Evolutionary conservation across 2,329 filamentous ascomycete genomes (phyloP), one percentile per base, ranked within the genome.

Genomic region (Parascedosporium putredinis): DNA sequence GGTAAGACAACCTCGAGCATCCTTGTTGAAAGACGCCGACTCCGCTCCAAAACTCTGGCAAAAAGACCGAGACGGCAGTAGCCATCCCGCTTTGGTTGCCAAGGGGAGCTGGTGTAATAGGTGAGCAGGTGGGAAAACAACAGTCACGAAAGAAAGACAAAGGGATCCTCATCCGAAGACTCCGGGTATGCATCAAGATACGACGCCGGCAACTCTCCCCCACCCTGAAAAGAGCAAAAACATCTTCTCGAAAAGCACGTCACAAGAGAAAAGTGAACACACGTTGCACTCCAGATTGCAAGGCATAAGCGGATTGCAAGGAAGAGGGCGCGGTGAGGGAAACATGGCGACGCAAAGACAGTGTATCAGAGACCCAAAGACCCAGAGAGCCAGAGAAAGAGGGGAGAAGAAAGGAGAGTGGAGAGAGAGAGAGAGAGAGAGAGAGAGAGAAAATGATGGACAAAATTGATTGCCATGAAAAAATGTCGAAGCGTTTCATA

Each of bases 1-100:
- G 45, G 50, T 53, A 57, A 55, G 54, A 24, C 6, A 24, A 16
- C n/a, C 12, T 25, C 23, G 55, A 31, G 58, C 62, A 62, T 67
- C 67, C 70, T 68, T 71, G 69, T 71, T 71, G 69, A 70, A 71
- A 70, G 66, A 69, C 66, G 65, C 68, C 64, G 18, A 14, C 24
- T 57, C 49, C 54, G 59, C 62, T 60, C 60, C 3, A 42, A 20
- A 20, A 20, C 22, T 40, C n/a, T n/a, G n/a, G n/a, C n/a, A n/a
- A 12, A 36, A 7, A 36, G 2, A 36, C 33, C 33, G 33, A 36
- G 20, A 36, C 33, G 20, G 10, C n/a, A 36, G 20, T 36, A 8
- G n/a, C 33, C 4, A 16, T 18, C 33, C 20, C 33, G 4, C 5
- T 12, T 18, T 5, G 33, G 6, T 7, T n/a, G n/a, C n/a, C n/a